Evolutionary conservation across 345 rosid species (phyloP).

Genomic region (Eucalyptus cladocalyx): DNA sequence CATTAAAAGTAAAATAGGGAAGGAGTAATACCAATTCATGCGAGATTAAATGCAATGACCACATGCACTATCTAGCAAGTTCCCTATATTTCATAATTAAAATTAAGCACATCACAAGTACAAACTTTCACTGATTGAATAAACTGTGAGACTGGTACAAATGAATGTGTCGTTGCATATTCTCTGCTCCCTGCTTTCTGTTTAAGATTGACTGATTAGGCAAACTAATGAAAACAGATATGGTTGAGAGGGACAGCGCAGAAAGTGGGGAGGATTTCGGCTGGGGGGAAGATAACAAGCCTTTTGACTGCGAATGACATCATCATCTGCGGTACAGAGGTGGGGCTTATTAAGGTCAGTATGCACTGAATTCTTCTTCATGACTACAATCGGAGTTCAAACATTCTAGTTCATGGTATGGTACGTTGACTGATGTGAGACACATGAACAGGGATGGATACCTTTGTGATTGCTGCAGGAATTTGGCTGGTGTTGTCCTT

Average conservation of each 20-base stretch:
- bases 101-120: background rate
- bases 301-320: constrained; percentile 68
- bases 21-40: background rate
- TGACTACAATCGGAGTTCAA: too few species aligned
- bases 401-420: background rate
- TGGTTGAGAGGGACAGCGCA: constrained; percentile 80
- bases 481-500: background rate
- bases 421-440: background rate
- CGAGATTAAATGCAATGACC: background rate
- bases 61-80: background rate
- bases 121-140: background rate
- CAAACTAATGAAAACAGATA: constrained; percentile 21
- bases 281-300: constrained; percentile 87
- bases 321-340: constrained; percentile 77
- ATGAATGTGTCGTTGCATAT: background rate
- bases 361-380: background rate
- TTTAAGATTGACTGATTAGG: background rate
- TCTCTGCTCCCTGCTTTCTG: background rate
- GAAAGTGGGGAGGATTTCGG: constrained; percentile 82
- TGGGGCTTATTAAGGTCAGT: constrained; percentile 73
- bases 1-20: background rate
- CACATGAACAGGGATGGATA: constrained; percentile 68
- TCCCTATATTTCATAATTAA: background rate
- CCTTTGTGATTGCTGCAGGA: constrained; percentile 27
- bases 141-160: background rate